Evolutionary conservation across 345 rosid species (phyloP), one percentile per base, ranked within the genome.

Genomic region (Salix exigua): DNA sequence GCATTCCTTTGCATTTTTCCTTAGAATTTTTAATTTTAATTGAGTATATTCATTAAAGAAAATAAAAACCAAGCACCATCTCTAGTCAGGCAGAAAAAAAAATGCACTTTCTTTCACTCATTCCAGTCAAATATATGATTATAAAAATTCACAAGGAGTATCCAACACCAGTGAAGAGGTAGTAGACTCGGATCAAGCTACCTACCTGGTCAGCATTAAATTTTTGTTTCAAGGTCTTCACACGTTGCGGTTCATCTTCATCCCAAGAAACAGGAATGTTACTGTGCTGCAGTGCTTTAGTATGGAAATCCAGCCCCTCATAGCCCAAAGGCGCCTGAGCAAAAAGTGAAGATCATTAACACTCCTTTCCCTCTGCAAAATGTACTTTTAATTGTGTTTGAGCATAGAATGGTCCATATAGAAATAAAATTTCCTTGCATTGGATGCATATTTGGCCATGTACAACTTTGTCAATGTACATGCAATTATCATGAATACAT

Each of bases 181-280:
- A 61, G 35, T 42, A 61, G 35, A 61, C 12, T 68, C 65, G 68
- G 60, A 68, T 38, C 19, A 66, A 55, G 67, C 71, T 61, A 75
- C 71, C 26, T 71, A 91, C 98, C 97, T 96, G 97, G 53, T 92
- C 97, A 71, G 87, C 86, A 71, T 86, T 91, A 75, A 92, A 88
- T 79, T 88, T 91, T 80, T 87, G 88, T 51, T 87, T 93, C 83
- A 96, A 85, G 62, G 96, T 89, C 86, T 86, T 96, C 13, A 80
- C 79, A 21, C 98, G 96, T 51, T 92, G 88, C 6, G 98, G 98
- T 80, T 93, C 98, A 88, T 96, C 99, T 61, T 92, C 99, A 86
- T 93, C 99, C 99, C 99, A 96, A 50, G 98, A 77, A 65, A 92
- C 83, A 68, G 87, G 77, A 74, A 92, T 87, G 80, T 85, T 90